Conservation (phyloP, 306 rosid genomes). For the Argentina anserina region DNA sequence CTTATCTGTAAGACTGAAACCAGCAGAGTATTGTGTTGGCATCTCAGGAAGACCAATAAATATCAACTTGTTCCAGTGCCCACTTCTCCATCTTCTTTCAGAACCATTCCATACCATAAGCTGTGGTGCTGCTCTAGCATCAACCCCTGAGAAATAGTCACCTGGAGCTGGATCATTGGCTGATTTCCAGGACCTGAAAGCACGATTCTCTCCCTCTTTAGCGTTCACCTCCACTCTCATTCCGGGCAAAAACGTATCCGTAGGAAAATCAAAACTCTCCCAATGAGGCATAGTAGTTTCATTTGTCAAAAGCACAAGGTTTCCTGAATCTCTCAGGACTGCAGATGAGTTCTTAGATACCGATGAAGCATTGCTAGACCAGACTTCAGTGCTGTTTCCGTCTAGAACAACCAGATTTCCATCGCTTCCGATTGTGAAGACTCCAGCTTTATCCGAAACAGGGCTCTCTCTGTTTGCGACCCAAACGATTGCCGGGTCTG, state of each 20-base stretch:
- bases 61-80: constrained; percentile 60
- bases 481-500: constrained; percentile 36
- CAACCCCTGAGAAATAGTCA: constrained; percentile 53
- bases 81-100: constrained; percentile 70
- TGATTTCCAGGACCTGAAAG: constrained; percentile 67
- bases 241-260: constrained; percentile 64
- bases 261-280: constrained; percentile 63
- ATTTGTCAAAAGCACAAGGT: constrained; percentile 33
- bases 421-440: constrained; percentile 32
- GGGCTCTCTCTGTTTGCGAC: constrained; percentile 70
- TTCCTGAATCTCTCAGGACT: constrained; percentile 38
- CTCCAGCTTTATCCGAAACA: constrained; percentile 37
- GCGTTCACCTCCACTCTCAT: constrained; percentile 44
- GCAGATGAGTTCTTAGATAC: constrained; percentile 19
- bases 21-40: constrained; percentile 32
- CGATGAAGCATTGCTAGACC: constrained; percentile 43
- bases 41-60: constrained; percentile 50
- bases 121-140: constrained; percentile 61
- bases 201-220: constrained; percentile 23
- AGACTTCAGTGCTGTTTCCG: constrained; percentile 28
- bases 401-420: constrained; percentile 51
- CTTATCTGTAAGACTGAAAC: constrained; percentile 37
- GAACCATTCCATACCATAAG: constrained; percentile 64
- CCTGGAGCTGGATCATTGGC: constrained; percentile 55
- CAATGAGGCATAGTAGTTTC: constrained; percentile 19